Percentiles rank a stretch among this genome's conserved stretches.
Conservation (phyloP, 108 stramenopile species). For the Nitzschia putrida region DNA sequence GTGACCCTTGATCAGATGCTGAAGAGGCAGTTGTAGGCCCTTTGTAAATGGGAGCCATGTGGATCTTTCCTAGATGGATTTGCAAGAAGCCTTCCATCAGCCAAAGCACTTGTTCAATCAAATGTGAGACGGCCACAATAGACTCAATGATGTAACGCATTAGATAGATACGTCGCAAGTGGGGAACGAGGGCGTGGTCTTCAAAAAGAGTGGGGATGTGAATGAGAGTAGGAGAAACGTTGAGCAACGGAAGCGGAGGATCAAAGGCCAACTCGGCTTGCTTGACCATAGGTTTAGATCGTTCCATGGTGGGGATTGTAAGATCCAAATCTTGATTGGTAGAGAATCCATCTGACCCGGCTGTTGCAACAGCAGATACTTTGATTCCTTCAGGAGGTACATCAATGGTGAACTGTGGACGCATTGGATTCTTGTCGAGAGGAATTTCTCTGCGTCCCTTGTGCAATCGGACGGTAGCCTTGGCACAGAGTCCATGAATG, state of each 20-base stretch:
- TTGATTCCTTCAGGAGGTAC: constrained; percentile 59
- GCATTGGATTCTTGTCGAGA: constrained; percentile 71
- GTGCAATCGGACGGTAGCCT: constrained; percentile 59
- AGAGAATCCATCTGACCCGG: constrained; percentile 71
- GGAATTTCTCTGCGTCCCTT: constrained; percentile 77
- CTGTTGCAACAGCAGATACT: constrained; percentile 49
- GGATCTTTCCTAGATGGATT: constrained; percentile 75
- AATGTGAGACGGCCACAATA: constrained; percentile 58
- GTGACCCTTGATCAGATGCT: constrained; percentile 18
- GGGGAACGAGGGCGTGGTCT: constrained; percentile 60
- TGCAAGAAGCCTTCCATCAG: constrained; percentile 75
- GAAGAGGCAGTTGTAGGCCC: constrained; percentile 12
- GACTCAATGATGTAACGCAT: constrained; percentile 63
- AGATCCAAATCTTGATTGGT: constrained; percentile 74
- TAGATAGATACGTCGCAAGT: constrained; percentile 56
- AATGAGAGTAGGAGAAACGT: constrained; percentile 86
- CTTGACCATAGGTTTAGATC: constrained; percentile 83
- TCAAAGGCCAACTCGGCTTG: constrained; percentile 63
- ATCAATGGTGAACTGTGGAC: constrained; percentile 78
- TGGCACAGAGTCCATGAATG: constrained; percentile 69
- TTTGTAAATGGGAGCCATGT: constrained; percentile 67
- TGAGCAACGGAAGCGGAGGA: constrained; percentile 73
- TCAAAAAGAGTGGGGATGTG: constrained; percentile 85
- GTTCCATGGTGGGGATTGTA: constrained; percentile 41
- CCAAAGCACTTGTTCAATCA: constrained; percentile 81